Base-by-base conservation (phyloP, 257 asterid species). In the Hygrophila difformis region DNA sequence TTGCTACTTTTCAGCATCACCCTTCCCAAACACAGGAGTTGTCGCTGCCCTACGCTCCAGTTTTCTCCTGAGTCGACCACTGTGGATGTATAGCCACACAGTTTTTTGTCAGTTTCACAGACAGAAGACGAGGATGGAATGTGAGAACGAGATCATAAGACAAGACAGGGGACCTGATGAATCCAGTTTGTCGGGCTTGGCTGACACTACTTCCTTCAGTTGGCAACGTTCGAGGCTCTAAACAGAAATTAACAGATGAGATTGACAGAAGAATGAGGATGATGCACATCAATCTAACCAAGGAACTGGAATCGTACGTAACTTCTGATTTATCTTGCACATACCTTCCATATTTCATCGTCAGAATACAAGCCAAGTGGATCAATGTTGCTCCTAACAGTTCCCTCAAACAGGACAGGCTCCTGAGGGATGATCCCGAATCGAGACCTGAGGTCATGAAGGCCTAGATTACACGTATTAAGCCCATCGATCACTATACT, bases 371-470 rank as follows among this genome's bases (percentile, higher is more conserved):
- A 16, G 2, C 73, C 93, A 19, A 66, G 67, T 0, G 95, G 95
- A 51, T 85, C 95, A 9, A 85, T 66, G 28, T 85, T 85, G 56
- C 74, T 76, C 39, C 95, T 66, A 7, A 85, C 67, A 0, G 92
- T 78, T 34, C 95, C 95, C 44, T 78, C 71, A 21, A 85, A 85
- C 52, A 85, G 72, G 53, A 77, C 75, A 12, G 94, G 94, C 18
- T 82, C 96, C 39, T 85, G 96, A 37, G 96, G 96, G 16, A 85
- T 82, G 74, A 84, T 84, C 2, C 93, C 89, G 5, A 84, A 84
- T 1, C 82, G 80, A 7, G 87, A 73, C 66, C 95, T 59, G 4
- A 84, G 74, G 55, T 81, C 84, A 48, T 81, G 83, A 39, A 81
- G 82, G 23, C 93, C 95, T 9, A 84, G 59, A 40, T 54, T 57